Evolutionary conservation across 2,329 filamentous ascomycete species (phyloP).

Genomic region (Colletotrichum orchidophilum): DNA sequence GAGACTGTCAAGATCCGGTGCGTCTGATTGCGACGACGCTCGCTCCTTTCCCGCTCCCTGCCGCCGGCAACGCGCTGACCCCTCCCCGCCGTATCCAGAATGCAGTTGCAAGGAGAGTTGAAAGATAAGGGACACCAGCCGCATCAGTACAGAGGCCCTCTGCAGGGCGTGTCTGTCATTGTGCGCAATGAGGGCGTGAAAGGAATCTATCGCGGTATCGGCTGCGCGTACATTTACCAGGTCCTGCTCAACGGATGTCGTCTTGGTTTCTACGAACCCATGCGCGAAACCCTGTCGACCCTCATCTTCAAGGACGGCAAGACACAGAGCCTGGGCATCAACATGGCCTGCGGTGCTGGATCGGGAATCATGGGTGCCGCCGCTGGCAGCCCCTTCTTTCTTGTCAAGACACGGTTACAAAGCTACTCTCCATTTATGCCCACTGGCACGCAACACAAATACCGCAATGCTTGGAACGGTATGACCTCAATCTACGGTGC

Average conservation of each 20-base stretch:
- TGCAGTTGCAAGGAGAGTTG: constrained; percentile 96
- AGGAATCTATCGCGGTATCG: constrained; percentile 88
- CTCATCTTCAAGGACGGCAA: constrained; percentile 76
- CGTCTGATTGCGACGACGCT: constrained; percentile 39
- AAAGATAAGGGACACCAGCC: constrained; percentile 86
- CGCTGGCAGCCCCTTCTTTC: constrained; percentile 95
- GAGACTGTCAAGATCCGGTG: constrained; percentile 99
- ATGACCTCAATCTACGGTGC: constrained; percentile 78
- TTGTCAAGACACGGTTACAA: constrained; percentile 95
- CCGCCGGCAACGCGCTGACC: constrained; percentile 30
- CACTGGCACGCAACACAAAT: constrained; percentile 95
- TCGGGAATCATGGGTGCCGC: constrained; percentile 92
- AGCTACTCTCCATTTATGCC: constrained; percentile 92
- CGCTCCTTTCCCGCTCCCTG: constrained; percentile 1
- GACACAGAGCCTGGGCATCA: constrained; percentile 88
- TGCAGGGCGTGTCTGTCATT: constrained; percentile 92
- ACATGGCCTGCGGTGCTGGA: constrained; percentile 90
- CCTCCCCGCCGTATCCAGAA: constrained; percentile 56
- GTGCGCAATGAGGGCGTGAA: constrained; percentile 87
- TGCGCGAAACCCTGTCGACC: constrained; percentile 76
- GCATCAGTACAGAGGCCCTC: constrained; percentile 87
- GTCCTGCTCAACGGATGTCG: constrained; percentile 96
- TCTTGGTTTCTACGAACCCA: constrained; percentile 95
- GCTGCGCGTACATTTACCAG: constrained; percentile 95
- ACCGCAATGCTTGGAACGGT: constrained; percentile 86